Percentiles rank a stretch among this genome's conserved stretches.
These are phyloP conservation scores for Scleroderma citrinum DNA, from an alignment of 768 basidiomycete species.

Conservation along the genomic window DNA sequence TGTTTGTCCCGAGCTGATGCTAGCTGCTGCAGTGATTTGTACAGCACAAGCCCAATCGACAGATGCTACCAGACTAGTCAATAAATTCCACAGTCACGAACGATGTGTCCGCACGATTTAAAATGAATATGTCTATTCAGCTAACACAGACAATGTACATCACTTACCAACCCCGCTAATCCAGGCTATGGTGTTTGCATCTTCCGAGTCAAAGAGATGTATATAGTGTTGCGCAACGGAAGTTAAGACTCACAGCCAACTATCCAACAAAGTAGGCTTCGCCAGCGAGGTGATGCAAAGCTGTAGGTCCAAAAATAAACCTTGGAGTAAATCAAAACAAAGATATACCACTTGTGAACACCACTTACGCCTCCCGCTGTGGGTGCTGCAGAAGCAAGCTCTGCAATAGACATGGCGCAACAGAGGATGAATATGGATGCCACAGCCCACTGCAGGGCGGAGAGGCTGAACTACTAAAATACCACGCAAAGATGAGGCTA, in stretches of 20 bases:
- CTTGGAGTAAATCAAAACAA: slow-evolving; percentile 10
- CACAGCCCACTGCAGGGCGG: slow-evolving; percentile 50
- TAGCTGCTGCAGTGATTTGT: slow-evolving; percentile 59
- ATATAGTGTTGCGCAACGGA: not conserved
- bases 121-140: too few species aligned
- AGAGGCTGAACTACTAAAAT: not conserved
- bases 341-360: not conserved
- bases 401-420: slow-evolving; percentile 63
- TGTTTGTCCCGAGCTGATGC: slow-evolving; percentile 41
- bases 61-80: slow-evolving; percentile 38
- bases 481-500: not conserved
- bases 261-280: slow-evolving; percentile 45
- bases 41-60: slow-evolving; percentile 63
- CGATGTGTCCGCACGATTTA: too few species aligned
- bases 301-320: slow-evolving; percentile 51
- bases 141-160: too few species aligned
- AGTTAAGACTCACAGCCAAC: slow-evolving; percentile 40
- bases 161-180: slow-evolving; percentile 30
- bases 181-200: slow-evolving; percentile 45
- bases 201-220: slow-evolving; percentile 17
- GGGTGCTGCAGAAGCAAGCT: slow-evolving; percentile 64
- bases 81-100: too few species aligned
- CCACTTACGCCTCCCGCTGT: slow-evolving; percentile 63
- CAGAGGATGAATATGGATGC: slow-evolving; percentile 57
- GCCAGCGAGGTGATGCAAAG: slow-evolving; percentile 37